Evolutionary conservation across 176 grass and related monocot species (phyloP).

Genomic region (Hyparrhenia diplandra): DNA sequence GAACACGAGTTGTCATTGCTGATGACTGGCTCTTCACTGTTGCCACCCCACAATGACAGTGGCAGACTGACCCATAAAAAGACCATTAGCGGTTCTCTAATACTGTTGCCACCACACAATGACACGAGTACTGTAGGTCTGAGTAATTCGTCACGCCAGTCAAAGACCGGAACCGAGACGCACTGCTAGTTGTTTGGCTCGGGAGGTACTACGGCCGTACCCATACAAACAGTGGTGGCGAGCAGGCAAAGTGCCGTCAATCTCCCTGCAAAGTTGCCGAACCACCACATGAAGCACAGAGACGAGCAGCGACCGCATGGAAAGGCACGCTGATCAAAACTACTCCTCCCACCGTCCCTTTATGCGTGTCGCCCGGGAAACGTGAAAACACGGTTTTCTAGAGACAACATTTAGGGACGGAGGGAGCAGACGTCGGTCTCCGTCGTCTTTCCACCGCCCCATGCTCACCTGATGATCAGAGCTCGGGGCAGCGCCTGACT

Average conservation of each 20-base stretch:
- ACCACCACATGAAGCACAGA: background rate
- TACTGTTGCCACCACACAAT: too few species aligned
- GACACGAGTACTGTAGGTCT: background rate
- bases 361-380: too few species aligned
- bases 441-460: too few species aligned
- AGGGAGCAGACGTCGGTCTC: too few species aligned
- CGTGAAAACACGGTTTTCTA: too few species aligned
- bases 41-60: too few species aligned
- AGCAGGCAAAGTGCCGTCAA: constrained; percentile 22
- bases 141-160: background rate
- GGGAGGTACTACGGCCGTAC: background rate
- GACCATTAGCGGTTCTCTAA: background rate
- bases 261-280: background rate
- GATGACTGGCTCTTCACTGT: background rate
- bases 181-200: background rate
- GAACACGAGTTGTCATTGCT: background rate
- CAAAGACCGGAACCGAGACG: background rate
- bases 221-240: background rate
- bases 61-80: background rate
- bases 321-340: constrained; percentile 27
- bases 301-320: background rate
- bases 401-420: too few species aligned
- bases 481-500: too few species aligned
- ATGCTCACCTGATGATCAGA: too few species aligned
- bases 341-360: background rate